Percentiles rank a stretch among this genome's conserved stretches.
Evolutionary conservation across 768 basidiomycete genomes (phyloP).

Genomic region (Hemileccinum rubropunctum): DNA sequence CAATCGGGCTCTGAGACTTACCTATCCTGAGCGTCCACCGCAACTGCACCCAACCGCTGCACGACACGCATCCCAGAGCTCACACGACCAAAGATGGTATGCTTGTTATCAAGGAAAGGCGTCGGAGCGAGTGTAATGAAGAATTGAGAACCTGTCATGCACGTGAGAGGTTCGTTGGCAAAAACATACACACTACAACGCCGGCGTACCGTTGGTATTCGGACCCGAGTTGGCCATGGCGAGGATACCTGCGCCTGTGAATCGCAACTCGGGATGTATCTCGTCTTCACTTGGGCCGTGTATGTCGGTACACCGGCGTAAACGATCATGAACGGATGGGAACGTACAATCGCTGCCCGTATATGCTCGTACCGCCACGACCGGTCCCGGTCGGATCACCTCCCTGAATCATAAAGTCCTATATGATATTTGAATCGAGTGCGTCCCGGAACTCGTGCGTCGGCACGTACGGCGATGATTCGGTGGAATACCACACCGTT

Average conservation of each 20-base stretch:
- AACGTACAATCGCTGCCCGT: slow-evolving; percentile 81
- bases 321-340: background rate
- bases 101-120: slow-evolving; percentile 80
- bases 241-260: slow-evolving; percentile 94
- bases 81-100: slow-evolving; percentile 91
- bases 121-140: slow-evolving; percentile 85
- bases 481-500: slow-evolving; percentile 89
- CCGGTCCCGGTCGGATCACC: slow-evolving; percentile 97
- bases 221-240: slow-evolving; percentile 98
- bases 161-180: background rate
- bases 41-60: slow-evolving; percentile 87
- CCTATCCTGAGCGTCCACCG: slow-evolving; percentile 86
- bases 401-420: slow-evolving; percentile 98
- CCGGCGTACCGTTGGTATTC: slow-evolving; percentile 87
- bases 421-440: background rate
- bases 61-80: slow-evolving; percentile 89
- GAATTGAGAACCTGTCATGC: slow-evolving; percentile 82
- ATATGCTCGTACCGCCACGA: slow-evolving; percentile 85
- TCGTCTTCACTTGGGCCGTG: slow-evolving; percentile 69
- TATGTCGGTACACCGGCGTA: background rate
- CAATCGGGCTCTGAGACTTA: no score
- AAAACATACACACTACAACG: no score
- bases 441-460: no score
- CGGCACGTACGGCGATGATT: slow-evolving; percentile 68
- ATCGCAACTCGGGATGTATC: slow-evolving; percentile 84